phyloP scores from a whole-genome alignment of 208 protist species.

The Eutreptiella sp. region DNA sequence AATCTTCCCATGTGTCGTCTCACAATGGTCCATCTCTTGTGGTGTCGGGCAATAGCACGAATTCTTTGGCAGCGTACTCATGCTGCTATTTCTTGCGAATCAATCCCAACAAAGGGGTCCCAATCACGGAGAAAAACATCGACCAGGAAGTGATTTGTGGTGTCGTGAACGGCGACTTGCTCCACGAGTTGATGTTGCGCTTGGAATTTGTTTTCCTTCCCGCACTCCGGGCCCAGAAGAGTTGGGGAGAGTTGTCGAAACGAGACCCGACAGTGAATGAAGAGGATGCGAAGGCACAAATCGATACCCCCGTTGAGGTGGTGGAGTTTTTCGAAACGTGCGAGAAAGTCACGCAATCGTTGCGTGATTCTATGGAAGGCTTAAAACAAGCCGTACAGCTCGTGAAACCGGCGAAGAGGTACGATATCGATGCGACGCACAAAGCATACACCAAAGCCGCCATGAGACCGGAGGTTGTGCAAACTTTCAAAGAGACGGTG shows the following conservation, averaged over 20 bases:
- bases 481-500: slow-evolving; percentile 32
- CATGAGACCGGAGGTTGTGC: slow-evolving; percentile 20
- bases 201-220: slow-evolving; percentile 18
- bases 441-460: slow-evolving; percentile 27
- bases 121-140: slow-evolving; percentile 26
- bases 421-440: slow-evolving; percentile 20
- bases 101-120: not conserved
- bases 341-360: slow-evolving; percentile 12
- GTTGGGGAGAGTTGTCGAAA: slow-evolving; percentile 4
- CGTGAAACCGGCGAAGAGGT: slow-evolving; percentile 22
- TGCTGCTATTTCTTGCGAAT: slow-evolving; percentile 25
- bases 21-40: too few species aligned
- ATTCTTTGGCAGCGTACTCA: slow-evolving; percentile 7
- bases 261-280: not conserved
- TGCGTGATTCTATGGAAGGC: slow-evolving; percentile 2
- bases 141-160: not conserved
- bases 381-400: slow-evolving; percentile 12
- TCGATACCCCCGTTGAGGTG: slow-evolving; percentile 3
- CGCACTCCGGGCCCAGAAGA: not conserved
- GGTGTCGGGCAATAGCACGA: not conserved
- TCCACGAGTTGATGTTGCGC: not conserved
- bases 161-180: not conserved
- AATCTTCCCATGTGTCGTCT: too few species aligned
- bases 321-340: slow-evolving; percentile 28
- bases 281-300: too few species aligned